A percentile compares a stretch with the other conserved stretches of the same genome.
phyloP scores from a whole-genome alignment of 345 rosid genomes.

The Punica granatum region DNA sequence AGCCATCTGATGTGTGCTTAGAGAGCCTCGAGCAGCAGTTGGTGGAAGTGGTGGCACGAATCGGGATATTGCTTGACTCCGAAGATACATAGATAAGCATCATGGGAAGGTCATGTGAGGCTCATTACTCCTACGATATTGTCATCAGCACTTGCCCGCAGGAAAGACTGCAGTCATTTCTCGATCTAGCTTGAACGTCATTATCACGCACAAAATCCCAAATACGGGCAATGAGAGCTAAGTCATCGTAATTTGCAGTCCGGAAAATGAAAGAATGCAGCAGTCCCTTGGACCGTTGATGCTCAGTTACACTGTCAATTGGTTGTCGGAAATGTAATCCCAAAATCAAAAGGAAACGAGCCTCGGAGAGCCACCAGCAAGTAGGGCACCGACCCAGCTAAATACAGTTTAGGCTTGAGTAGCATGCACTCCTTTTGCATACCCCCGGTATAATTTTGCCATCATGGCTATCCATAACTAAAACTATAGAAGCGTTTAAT shows the following conservation, averaged over 20 bases:
- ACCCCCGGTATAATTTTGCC: background rate
- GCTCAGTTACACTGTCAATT: background rate
- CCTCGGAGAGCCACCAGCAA: too few relatives aligned
- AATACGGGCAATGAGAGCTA: background rate
- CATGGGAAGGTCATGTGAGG: background rate
- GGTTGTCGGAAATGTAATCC: too few relatives aligned
- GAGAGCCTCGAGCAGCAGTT: background rate
- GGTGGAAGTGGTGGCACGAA: conserved; percentile 5
- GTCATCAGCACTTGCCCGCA: background rate
- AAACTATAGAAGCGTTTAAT: background rate
- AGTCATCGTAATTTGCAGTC: background rate
- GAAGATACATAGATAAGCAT: conserved; percentile 1
- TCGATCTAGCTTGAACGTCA: background rate
- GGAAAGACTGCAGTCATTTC: background rate
- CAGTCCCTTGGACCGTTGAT: background rate
- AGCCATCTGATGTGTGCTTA: background rate
- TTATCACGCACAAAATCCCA: background rate
- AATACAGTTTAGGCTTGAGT: background rate
- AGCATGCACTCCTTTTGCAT: conserved; percentile 4
- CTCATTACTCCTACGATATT: background rate
- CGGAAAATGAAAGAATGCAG: background rate
- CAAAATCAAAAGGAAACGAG: too few relatives aligned
- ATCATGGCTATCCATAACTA: background rate
- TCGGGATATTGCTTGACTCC: conserved; percentile 2
- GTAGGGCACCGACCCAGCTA: too few relatives aligned